Evolutionary conservation across 208 protist genomes (phyloP).

Genomic region (Naegleria gruberi): DNA sequence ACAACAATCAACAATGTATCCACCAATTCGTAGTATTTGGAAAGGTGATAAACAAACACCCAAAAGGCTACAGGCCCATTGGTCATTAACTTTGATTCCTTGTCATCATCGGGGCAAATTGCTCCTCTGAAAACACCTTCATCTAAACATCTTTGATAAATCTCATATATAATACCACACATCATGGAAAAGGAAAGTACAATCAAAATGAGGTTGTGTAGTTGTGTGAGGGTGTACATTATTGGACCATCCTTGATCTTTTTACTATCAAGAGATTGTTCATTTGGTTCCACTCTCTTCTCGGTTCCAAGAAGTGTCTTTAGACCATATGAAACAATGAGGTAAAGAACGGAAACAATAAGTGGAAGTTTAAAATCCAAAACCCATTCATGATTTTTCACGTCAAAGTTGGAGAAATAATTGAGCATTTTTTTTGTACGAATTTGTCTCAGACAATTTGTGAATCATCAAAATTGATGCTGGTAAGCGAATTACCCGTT

Average conservation of each 20-base stretch:
- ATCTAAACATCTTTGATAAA: neutral
- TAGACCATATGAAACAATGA: neutral
- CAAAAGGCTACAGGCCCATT: neutral
- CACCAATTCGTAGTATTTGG: slow-evolving; percentile 36
- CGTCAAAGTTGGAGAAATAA: neutral
- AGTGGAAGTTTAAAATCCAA: neutral
- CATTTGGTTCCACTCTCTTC: neutral
- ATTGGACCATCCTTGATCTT: neutral
- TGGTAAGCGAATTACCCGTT: too few relatives aligned
- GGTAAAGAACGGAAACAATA: neutral
- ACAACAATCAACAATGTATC: slow-evolving; percentile 38
- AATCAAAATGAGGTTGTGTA: neutral
- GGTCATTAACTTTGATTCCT: neutral
- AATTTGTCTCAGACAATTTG: too few relatives aligned
- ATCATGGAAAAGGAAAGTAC: neutral
- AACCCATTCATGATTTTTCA: neutral
- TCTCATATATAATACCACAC: neutral
- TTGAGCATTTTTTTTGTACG: too few relatives aligned
- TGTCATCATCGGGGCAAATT: neutral
- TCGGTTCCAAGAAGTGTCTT: neutral
- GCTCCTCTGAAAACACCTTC: neutral
- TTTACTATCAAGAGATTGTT: neutral
- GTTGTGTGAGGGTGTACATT: neutral
- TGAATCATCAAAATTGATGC: too few relatives aligned
- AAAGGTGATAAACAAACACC: neutral